Base-by-base conservation (phyloP, 257 asterid genomes). In the Rauvolfia tetraphylla region DNA sequence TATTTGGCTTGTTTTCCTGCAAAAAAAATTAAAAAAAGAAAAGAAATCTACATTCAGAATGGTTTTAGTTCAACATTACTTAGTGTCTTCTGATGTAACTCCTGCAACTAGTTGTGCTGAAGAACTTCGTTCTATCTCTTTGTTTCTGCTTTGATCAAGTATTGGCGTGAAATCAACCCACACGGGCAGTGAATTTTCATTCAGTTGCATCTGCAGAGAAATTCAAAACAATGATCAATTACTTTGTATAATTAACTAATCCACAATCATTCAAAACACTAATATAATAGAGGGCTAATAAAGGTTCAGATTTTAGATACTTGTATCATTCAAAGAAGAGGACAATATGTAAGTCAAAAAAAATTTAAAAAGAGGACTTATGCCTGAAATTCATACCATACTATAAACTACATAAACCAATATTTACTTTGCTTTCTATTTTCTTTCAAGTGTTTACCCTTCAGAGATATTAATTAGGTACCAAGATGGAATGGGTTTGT, bases 161-260 rank as follows among this genome's bases (percentile, higher is more conserved):
- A 83, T 75, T 18, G 91, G 89, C 77, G 69, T 76, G 81, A 89
- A 80, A 58, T 90, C 92, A 48, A 83, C 84, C 97, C 98, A 93
- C 36, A 83, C 71, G 31, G 97, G 96, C 81, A 86, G 93, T 4
- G 85, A 78, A 29, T 87, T 89, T 72, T 87, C 93, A 31, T 71
- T 81, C 72, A 93, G 79, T 84, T 83, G 89, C 94, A 93, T 83
- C 98, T 93, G 3, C 33, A 63, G 4, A 63, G 12, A 7, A 13
- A 31, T 63, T 63, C n/a, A 63, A 5, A 63, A 7, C 12, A 34
- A 31, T 33, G 22, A 63, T 0, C 42, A 61, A 53, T 18, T 53
- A 53, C 59, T 15, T 18, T 49, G 20, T 3, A 61, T 6, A 7
- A 61, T 61, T 38, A 61, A 27, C 38, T 61, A 57, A 22, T n/a